Conservation (phyloP, 495 filamentous ascomycete species). For the Neurospora terricola region DNA sequence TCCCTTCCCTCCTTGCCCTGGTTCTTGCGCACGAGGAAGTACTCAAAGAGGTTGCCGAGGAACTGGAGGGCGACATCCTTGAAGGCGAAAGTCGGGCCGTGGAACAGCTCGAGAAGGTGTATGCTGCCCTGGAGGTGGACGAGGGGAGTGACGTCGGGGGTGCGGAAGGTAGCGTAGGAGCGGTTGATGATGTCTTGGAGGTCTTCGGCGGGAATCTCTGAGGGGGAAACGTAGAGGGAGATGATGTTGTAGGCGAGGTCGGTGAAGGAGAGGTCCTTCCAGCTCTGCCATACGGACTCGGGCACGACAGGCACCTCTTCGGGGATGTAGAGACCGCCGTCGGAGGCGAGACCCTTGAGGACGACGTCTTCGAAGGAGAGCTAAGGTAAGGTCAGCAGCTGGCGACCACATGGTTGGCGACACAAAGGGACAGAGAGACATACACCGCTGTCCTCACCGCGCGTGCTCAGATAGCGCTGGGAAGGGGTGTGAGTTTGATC, state of each 20-base stretch:
- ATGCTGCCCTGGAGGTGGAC: conserved; percentile 62
- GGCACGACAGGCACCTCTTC: conserved; percentile 60
- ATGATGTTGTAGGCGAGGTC: conserved; percentile 71
- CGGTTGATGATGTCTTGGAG: conserved; percentile 69
- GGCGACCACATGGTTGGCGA: neutral
- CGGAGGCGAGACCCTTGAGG: conserved; percentile 78
- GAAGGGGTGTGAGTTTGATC: conserved; percentile 45
- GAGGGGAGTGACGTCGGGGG: conserved; percentile 60
- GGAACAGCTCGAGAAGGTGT: conserved; percentile 87
- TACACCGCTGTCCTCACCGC: conserved; percentile 73
- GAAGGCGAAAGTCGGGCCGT: conserved; percentile 93
- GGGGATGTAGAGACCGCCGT: conserved; percentile 86
- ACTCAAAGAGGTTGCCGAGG: conserved; percentile 92
- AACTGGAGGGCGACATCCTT: conserved; percentile 90
- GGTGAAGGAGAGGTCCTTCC: conserved; percentile 66
- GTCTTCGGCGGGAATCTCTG: conserved; percentile 72
- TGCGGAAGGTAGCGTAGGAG: conserved; percentile 81
- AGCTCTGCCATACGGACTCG: conserved; percentile 50
- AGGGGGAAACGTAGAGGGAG: conserved; percentile 67
- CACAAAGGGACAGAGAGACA: conserved; percentile 13
- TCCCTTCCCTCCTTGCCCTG: conserved; percentile 57
- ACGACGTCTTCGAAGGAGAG: conserved; percentile 87
- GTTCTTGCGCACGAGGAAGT: conserved; percentile 80
- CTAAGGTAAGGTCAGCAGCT: conserved; percentile 31
- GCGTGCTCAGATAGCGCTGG: conserved; percentile 71